Conservation (phyloP, 148 eudicot species). For the Rheum nobile region DNA sequence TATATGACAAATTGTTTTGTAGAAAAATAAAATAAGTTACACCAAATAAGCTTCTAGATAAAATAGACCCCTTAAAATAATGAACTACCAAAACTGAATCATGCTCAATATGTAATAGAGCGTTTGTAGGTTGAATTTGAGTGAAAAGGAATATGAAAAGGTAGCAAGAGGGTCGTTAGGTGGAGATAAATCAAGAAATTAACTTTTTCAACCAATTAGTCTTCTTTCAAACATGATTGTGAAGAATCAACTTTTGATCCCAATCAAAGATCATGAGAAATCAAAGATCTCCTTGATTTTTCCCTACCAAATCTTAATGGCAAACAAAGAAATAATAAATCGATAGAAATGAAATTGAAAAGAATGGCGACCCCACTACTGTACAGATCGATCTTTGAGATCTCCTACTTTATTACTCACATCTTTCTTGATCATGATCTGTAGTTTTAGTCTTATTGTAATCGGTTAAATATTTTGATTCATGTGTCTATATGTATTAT, state of each 20-base stretch:
- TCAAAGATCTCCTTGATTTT: conserved; percentile 3
- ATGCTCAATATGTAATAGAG: no score
- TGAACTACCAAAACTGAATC: background rate
- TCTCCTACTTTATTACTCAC: background rate
- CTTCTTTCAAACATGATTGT: conserved; percentile 1
- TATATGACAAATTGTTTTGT: background rate
- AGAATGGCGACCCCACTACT: background rate
- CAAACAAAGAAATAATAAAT: background rate
- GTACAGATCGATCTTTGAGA: background rate
- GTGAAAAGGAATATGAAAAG: conserved; percentile 7
- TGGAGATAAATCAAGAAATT: background rate
- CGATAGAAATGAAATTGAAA: background rate
- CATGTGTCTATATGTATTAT: background rate
- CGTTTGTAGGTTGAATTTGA: background rate
- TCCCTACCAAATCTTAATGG: background rate
- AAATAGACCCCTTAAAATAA: background rate
- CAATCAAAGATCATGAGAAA: conserved; percentile 1
- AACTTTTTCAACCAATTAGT: background rate
- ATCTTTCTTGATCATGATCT: background rate
- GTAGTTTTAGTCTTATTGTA: background rate
- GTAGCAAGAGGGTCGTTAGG: background rate
- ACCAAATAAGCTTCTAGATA: background rate
- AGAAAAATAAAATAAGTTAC: background rate
- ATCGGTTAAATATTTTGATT: background rate
- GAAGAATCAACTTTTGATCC: background rate